Conservation (phyloP, 2,329 filamentous ascomycete genomes). For the Epichloe aotearoae region DNA sequence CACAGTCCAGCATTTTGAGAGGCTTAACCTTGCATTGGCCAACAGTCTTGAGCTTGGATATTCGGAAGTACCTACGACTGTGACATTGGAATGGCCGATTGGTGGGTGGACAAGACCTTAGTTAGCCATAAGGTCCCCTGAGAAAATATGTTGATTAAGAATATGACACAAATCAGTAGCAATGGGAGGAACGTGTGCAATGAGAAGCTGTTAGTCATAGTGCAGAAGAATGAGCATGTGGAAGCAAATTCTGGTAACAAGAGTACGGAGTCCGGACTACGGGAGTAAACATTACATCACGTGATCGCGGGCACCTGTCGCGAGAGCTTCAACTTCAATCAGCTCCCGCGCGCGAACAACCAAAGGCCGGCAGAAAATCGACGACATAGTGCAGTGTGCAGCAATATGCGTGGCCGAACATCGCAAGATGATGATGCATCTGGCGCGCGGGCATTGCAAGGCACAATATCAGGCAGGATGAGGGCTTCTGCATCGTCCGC, state of each 20-base stretch:
- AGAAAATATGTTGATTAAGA: too few species aligned
- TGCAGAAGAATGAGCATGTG: background rate
- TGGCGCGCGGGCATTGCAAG: slow-evolving; percentile 16
- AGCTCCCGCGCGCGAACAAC: background rate
- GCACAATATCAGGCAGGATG: slow-evolving; percentile 18
- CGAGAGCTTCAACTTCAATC: background rate
- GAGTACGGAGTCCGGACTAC: too few species aligned
- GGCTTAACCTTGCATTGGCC: background rate
- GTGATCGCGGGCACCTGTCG: slow-evolving; percentile 1
- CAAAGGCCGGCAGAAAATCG: background rate
- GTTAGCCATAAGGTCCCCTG: too few species aligned
- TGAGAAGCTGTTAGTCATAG: background rate
- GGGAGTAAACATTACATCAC: background rate
- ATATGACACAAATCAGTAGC: too few species aligned
- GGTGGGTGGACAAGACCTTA: too few species aligned
- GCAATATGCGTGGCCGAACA: slow-evolving; percentile 21
- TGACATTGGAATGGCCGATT: too few species aligned
- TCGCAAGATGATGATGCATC: slow-evolving; percentile 19
- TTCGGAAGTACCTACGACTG: too few species aligned
- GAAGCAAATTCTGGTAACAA: too few species aligned
- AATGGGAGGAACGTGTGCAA: too few species aligned
- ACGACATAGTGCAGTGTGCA: background rate
- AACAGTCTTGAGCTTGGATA: background rate
- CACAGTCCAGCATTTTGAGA: background rate
- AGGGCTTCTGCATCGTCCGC: slow-evolving; percentile 22